Evolutionary conservation across 306 rosid genomes (phyloP), one percentile per base, ranked within the genome.

Genomic region (Cucumis melo): DNA sequence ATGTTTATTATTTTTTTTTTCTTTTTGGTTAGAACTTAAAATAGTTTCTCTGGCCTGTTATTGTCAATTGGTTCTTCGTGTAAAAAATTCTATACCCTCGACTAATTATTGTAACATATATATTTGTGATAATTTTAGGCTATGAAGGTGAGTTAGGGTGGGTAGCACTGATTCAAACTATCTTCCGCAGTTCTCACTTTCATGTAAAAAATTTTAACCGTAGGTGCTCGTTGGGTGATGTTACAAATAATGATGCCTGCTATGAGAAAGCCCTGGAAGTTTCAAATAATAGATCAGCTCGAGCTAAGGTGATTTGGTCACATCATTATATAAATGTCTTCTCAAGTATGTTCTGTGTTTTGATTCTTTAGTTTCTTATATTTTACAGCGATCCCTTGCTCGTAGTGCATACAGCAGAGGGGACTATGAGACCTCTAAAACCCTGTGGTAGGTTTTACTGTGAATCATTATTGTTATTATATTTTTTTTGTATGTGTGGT

Each of bases 371-470:
- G 14, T 65, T 67, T 79, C 57, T 78, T 79, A 70, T 67, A 57
- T 13, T 80, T 86, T 78, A 58, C 87, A 94, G 98, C 84, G 96
- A 64, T 86, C 97, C 65, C 95, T 94, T 79, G 98, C 98, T 60
- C 96, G 93, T 62, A 91, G 87, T 88, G 98, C 98, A n/a, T 94
- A 94, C 83, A 89, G 89, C 79, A 91, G 95, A 87, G 98, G 96
- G 82, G 97, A 94, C 54, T 94, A 88, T 76, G 87, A 83, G 84
- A 79, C 60, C 66, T 87, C 98, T 39, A 89, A 87, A 89, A 74
- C 78, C 74, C 81, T 91, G 3, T 87, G 91, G 91, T 85, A 77
- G 20, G 54, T 71, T 42, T 10, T 44, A 39, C 21, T 65, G 73
- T 42, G 55, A 62, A 38, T 48, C 50, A 78, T 80, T 8, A 12